Evolutionary conservation across 371 early-diverging fungal genomes (phyloP).

Genomic region (Lichtheimia ramosa): DNA sequence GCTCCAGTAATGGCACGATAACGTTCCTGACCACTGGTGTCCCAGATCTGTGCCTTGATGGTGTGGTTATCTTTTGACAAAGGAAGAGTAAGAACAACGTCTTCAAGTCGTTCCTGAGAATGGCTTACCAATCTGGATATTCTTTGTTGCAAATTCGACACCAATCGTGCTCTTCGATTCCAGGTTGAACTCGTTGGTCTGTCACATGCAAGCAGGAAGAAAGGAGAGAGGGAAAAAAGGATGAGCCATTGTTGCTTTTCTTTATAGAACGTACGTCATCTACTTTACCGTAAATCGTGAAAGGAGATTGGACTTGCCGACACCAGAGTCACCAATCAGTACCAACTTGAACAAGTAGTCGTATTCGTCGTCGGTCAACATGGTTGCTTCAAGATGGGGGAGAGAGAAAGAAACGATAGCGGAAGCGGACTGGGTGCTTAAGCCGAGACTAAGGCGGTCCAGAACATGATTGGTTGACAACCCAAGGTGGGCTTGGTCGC

Average conservation of each 20-base stretch:
- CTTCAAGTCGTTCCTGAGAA: too few relatives aligned
- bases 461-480: too few relatives aligned
- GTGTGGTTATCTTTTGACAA: conserved; percentile 26
- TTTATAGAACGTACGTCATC: not conserved
- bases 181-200: conserved; percentile 94
- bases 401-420: conserved; percentile 1
- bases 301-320: conserved; percentile 49
- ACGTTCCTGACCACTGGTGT: conserved; percentile 84
- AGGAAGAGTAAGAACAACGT: not conserved
- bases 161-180: conserved; percentile 99
- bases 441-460: not conserved
- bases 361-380: conserved; percentile 49
- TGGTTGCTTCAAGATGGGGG: conserved; percentile 8
- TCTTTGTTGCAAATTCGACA: conserved; percentile 89
- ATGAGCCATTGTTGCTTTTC: too few relatives aligned
- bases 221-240: not conserved
- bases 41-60: conserved; percentile 92
- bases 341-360: conserved; percentile 56
- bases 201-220: not conserved
- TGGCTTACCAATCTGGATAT: conserved; percentile 27
- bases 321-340: conserved; percentile 48
- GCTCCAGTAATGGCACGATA: conserved; percentile 77
- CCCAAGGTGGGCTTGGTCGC: too few relatives aligned
- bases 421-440: not conserved
- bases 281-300: conserved; percentile 44